These are phyloP conservation scores for Leishmania guyanensis DNA, from an alignment of 208 protist genomes.

Conservation along the genomic window DNA sequence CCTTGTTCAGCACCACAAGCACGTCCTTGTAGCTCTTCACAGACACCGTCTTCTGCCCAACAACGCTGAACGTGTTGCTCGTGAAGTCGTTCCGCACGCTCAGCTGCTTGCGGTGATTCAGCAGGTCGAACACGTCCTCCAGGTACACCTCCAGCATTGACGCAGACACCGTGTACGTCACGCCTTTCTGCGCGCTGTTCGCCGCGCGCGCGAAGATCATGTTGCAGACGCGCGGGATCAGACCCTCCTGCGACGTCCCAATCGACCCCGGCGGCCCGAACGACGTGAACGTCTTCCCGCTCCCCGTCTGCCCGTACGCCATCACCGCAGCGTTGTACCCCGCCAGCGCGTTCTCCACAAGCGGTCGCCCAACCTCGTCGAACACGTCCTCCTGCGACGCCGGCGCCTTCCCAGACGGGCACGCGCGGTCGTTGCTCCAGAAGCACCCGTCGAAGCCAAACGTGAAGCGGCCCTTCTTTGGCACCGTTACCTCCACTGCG, in stretches of 20 bases:
- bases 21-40: slow-evolving; percentile 87
- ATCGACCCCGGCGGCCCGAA: slow-evolving; percentile 69
- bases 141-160: slow-evolving; percentile 97
- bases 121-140: slow-evolving; percentile 94
- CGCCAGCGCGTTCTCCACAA: slow-evolving; percentile 89
- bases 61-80: slow-evolving; percentile 89
- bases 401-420: slow-evolving; percentile 41
- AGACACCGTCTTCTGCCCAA: slow-evolving; percentile 74
- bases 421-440: slow-evolving; percentile 83
- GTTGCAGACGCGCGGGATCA: slow-evolving; percentile 85
- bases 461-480: slow-evolving; percentile 69
- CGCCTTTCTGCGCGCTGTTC: slow-evolving; percentile 60
- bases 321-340: slow-evolving; percentile 90
- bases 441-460: slow-evolving; percentile 95
- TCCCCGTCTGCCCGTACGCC: slow-evolving; percentile 90
- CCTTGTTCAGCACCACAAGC: slow-evolving; percentile 76
- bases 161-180: slow-evolving; percentile 58
- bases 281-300: slow-evolving; percentile 86
- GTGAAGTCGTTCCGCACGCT: slow-evolving; percentile 86
- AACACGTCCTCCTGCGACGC: slow-evolving; percentile 88
- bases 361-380: slow-evolving; percentile 80
- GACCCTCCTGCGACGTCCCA: slow-evolving; percentile 63
- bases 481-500: slow-evolving; percentile 67
- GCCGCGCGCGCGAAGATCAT: slow-evolving; percentile 77
- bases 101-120: slow-evolving; percentile 85